Percentiles rank a stretch among this genome's conserved stretches.
phyloP scores from a whole-genome alignment of 225 moss, liverwort and hornwort genomes.

The Bryum argenteum region DNA sequence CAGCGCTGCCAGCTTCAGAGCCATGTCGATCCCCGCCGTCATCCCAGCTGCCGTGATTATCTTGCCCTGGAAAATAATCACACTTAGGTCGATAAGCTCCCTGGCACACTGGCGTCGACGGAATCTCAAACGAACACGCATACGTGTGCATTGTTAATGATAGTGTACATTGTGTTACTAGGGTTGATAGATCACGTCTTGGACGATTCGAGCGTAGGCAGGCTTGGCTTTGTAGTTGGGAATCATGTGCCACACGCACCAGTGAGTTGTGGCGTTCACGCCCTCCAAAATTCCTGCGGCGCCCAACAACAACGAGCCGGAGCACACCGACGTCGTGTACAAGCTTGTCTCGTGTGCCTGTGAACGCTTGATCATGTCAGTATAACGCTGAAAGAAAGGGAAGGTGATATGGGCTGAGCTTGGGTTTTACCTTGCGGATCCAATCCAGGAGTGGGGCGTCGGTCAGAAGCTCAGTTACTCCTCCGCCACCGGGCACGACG shows the following conservation, averaged over 20 bases:
- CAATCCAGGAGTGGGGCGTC: conserved; percentile 49
- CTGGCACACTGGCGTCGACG: no score
- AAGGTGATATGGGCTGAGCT: no score
- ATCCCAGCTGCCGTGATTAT: conserved; percentile 32
- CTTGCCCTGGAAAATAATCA: conserved; percentile 27
- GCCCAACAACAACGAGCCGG: conserved; percentile 57
- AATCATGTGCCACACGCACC: conserved; percentile 36
- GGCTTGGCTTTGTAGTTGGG: conserved; percentile 41
- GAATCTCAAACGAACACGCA: no score
- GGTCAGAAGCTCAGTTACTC: conserved; percentile 30
- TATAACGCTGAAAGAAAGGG: no score
- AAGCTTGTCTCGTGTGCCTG: conserved; percentile 53
- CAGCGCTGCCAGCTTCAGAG: conserved; percentile 30
- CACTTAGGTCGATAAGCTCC: no score
- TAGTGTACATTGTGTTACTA: no score
- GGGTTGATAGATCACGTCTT: conserved; percentile 39
- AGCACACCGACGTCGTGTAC: conserved; percentile 67
- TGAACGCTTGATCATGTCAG: no score
- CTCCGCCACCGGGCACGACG: conserved; percentile 56
- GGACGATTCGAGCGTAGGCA: conserved; percentile 40
- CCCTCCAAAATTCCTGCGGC: conserved; percentile 64
- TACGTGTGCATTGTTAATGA: no score
- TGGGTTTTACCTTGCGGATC: conserved; percentile 51
- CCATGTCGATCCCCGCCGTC: conserved; percentile 40
- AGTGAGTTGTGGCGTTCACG: conserved; percentile 50